Conservation (phyloP, 345 rosid species). For the Eutrema yunnanense region DNA sequence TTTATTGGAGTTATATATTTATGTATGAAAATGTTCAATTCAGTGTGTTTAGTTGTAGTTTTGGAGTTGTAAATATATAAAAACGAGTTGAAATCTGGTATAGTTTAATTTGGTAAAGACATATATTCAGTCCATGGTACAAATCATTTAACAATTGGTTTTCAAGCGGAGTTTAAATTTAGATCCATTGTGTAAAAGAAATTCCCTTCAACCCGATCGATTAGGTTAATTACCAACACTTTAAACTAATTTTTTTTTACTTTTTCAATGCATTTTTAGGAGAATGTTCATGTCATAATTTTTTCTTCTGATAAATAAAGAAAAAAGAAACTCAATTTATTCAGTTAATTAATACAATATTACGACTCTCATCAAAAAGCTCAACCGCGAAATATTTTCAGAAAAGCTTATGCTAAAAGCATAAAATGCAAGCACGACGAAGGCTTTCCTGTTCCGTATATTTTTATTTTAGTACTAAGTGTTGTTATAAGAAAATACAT, state of each 20-base stretch:
- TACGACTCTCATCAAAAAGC: background rate
- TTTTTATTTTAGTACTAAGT: background rate
- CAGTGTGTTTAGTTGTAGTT: too few species aligned
- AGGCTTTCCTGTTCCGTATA: background rate
- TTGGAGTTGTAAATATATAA: background rate
- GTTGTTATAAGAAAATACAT: background rate
- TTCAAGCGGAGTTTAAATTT: background rate
- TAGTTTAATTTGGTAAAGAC: background rate
- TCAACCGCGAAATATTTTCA: background rate
- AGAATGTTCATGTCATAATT: background rate
- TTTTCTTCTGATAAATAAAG: background rate
- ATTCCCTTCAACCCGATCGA: background rate
- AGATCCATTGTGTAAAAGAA: background rate
- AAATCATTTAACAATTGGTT: background rate
- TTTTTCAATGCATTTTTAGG: background rate
- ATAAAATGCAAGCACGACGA: conserved; percentile 22
- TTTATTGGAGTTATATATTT: background rate
- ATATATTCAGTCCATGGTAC: background rate
- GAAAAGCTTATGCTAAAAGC: background rate
- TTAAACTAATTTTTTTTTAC: background rate
- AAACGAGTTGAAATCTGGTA: background rate
- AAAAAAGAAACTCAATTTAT: background rate
- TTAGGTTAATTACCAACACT: background rate
- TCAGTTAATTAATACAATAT: background rate
- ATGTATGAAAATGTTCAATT: background rate